These are phyloP conservation scores for Neoascochyta sp. DNA, from an alignment of 2,329 filamentous ascomycete species.

Conservation along the genomic window DNA sequence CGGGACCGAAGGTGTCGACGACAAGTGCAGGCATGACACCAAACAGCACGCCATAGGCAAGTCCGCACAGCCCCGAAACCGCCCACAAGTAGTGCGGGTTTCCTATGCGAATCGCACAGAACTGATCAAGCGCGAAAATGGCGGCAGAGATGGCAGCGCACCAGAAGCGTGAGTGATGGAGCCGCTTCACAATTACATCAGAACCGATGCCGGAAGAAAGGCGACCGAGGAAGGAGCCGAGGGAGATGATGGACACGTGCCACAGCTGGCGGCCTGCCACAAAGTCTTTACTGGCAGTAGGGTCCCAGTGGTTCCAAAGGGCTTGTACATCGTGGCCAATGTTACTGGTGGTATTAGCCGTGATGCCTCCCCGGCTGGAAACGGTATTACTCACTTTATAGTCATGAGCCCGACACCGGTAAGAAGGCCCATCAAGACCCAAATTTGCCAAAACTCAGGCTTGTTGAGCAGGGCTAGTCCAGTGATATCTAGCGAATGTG, in stretches of 20 bases:
- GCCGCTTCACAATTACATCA: constrained; percentile 78
- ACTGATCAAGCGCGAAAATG: constrained; percentile 76
- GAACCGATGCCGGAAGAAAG: constrained; percentile 73
- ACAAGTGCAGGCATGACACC: constrained; percentile 85
- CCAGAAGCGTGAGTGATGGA: constrained; percentile 83
- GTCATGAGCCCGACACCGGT: constrained; percentile 96
- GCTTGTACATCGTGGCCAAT: constrained; percentile 88
- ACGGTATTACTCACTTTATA: constrained; percentile 75
- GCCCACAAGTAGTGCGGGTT: constrained; percentile 74
- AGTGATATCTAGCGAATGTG: constrained; percentile 85
- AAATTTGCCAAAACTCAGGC: constrained; percentile 87
- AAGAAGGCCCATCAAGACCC: constrained; percentile 81
- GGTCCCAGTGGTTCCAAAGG: constrained; percentile 82
- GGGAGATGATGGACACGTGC: constrained; percentile 90
- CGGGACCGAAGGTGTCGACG: constrained; percentile 86
- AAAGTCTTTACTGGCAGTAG: constrained; percentile 66
- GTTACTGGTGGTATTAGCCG: constrained; percentile 60
- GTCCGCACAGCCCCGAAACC: constrained; percentile 77
- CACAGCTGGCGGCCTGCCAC: constrained; percentile 79
- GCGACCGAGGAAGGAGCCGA: constrained; percentile 80
- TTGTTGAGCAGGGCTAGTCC: constrained; percentile 69
- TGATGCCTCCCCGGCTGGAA: constrained; percentile 30
- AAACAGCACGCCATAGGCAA: constrained; percentile 91
- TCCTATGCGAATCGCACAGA: constrained; percentile 68
- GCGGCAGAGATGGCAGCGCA: constrained; percentile 74